Evolutionary conservation across 2,329 filamentous ascomycete species (phyloP).

Genomic region (Hypomyces perniciosus): DNA sequence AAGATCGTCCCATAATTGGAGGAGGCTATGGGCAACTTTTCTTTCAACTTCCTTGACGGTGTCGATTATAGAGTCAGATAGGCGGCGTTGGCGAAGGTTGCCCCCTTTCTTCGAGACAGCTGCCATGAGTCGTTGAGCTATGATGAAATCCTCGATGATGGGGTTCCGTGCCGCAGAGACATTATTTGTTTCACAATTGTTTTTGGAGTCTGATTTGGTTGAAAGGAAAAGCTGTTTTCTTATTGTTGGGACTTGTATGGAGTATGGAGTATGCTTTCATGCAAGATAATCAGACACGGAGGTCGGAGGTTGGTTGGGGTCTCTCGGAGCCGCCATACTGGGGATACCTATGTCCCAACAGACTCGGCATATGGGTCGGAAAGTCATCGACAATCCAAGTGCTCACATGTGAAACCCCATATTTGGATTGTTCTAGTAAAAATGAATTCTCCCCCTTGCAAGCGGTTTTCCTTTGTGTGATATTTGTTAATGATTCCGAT

Average conservation of each 20-base stretch:
- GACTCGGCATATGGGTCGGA: background rate
- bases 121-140: background rate
- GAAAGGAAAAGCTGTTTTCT: background rate
- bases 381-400: background rate
- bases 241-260: background rate
- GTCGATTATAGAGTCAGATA: slow-evolving; percentile 21
- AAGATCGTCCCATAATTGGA: slow-evolving; percentile 53
- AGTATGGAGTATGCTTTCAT: too few species aligned
- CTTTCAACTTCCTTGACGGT: slow-evolving; percentile 31
- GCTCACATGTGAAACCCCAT: background rate
- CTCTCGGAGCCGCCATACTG: slow-evolving; percentile 2
- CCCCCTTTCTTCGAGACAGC: background rate
- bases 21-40: slow-evolving; percentile 35
- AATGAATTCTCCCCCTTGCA: too few species aligned
- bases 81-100: slow-evolving; percentile 23
- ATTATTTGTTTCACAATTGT: background rate
- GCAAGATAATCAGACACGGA: too few species aligned
- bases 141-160: background rate
- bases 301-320: slow-evolving; percentile 4
- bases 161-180: background rate
- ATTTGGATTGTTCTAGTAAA: too few species aligned
- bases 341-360: background rate
- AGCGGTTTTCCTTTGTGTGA: too few species aligned
- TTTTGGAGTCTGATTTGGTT: background rate
- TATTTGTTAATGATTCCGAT: background rate